Percentiles rank a stretch among this genome's conserved stretches.
These are phyloP conservation scores for Hansfordia pulvinata DNA, from an alignment of 2,329 filamentous ascomycete species.

Conservation along the genomic window DNA sequence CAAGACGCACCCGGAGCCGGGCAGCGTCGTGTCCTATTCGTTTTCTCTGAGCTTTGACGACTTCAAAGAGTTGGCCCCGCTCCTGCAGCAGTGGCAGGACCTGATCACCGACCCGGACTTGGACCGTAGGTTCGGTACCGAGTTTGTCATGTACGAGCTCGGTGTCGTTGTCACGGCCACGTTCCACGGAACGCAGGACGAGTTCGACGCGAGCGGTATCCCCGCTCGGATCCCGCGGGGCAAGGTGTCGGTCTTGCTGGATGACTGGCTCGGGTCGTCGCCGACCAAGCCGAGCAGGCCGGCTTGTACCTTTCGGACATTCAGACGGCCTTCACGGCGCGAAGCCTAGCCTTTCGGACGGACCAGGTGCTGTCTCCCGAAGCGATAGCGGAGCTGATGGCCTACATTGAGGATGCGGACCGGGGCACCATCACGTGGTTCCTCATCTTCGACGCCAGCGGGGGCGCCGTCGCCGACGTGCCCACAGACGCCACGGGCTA, in stretches of 20 bases:
- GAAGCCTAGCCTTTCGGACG: slow-evolving; percentile 38
- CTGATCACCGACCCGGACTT: slow-evolving; percentile 39
- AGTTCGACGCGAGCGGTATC: slow-evolving; percentile 39
- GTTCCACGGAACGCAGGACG: slow-evolving; percentile 44
- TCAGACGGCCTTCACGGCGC: slow-evolving; percentile 39
- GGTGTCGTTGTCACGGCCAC: slow-evolving; percentile 44
- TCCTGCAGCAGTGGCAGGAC: slow-evolving; percentile 44
- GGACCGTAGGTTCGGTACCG: slow-evolving; percentile 42
- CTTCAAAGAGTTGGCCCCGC: slow-evolving; percentile 28
- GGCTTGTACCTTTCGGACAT: slow-evolving; percentile 31
- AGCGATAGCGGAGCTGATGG: slow-evolving; percentile 34
- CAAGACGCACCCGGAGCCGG: slow-evolving; percentile 40
- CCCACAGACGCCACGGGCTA: slow-evolving; percentile 44
- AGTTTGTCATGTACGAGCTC: slow-evolving; percentile 38
- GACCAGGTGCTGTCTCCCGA: slow-evolving; percentile 31
- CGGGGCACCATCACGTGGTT: slow-evolving; percentile 43
- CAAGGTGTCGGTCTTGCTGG: slow-evolving; percentile 29
- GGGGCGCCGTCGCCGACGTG: slow-evolving; percentile 44
- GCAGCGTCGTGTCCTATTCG: slow-evolving; percentile 41
- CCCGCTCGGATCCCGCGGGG: slow-evolving; percentile 28
- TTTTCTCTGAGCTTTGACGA: slow-evolving; percentile 37
- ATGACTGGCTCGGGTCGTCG: slow-evolving; percentile 50
- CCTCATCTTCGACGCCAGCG: slow-evolving; percentile 47
- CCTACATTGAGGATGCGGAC: slow-evolving; percentile 33
- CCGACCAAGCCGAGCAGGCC: slow-evolving; percentile 34